phyloP scores from a whole-genome alignment of 495 filamentous ascomycete genomes.

The Daldinia childiae region DNA sequence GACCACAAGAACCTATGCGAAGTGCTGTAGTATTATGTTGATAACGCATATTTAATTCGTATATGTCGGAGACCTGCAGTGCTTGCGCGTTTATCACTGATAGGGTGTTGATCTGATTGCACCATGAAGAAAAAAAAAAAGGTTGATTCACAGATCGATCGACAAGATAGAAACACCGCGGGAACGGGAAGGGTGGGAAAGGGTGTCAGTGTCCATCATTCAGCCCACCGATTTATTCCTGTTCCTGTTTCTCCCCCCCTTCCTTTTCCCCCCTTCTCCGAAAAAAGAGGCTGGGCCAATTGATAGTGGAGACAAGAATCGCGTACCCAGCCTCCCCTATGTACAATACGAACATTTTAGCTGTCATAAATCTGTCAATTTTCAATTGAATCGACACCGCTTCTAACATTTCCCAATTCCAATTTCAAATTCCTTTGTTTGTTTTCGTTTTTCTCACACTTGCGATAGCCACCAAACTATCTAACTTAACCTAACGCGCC shows the following conservation, averaged over 20 bases:
- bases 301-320: constrained; percentile 32
- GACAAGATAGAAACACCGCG: neutral
- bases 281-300: constrained; percentile 40
- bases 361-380: constrained; percentile 36
- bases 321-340: constrained; percentile 34
- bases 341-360: constrained; percentile 24
- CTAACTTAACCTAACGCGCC: too few species aligned
- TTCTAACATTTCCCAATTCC: constrained; percentile 1
- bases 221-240: constrained; percentile 35
- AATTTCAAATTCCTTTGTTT: constrained; percentile 27
- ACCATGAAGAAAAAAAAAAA: neutral
- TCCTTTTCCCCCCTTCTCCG: neutral
- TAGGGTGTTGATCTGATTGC: neutral
- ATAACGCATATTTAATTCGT: constrained; percentile 30
- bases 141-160: constrained; percentile 35
- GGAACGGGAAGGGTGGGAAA: neutral
- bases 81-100: constrained; percentile 8
- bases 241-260: neutral
- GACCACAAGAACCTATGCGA: neutral
- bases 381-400: constrained; percentile 29
- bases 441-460: neutral
- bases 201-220: constrained; percentile 11
- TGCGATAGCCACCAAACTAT: constrained; percentile 5
- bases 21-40: constrained; percentile 13
- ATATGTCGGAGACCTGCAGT: constrained; percentile 36